Percentiles rank a stretch among this genome's conserved stretches.
Evolutionary conservation across 2,329 filamentous ascomycete genomes (phyloP).

Genomic region (Monilinia polystroma): DNA sequence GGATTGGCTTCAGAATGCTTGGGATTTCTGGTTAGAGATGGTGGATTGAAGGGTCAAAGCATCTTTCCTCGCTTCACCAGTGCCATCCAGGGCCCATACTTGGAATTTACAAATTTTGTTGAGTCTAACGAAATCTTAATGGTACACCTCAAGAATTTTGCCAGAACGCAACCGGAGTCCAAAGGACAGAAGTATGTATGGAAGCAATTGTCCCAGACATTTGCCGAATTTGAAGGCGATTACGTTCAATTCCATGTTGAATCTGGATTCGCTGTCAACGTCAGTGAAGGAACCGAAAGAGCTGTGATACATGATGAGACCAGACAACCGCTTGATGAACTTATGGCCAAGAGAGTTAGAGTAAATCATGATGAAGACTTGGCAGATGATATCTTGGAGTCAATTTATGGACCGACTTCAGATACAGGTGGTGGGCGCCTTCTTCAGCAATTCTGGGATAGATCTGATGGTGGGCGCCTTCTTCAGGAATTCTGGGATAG

Average conservation of each 20-base stretch:
- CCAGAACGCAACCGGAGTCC: background rate
- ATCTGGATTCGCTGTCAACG: background rate
- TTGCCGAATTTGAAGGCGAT: background rate
- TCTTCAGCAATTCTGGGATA: background rate
- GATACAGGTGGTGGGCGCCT: too few species aligned
- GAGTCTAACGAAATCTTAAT: background rate
- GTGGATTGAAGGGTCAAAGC: background rate
- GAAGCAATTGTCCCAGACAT: background rate
- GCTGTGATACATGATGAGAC: background rate
- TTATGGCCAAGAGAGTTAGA: background rate
- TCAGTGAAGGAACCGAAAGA: background rate
- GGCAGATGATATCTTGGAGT: background rate
- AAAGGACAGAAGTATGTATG: background rate
- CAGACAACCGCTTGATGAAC: background rate
- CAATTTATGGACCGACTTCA: background rate
- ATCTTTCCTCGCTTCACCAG: background rate
- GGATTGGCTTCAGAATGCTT: background rate
- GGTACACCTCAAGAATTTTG: background rate
- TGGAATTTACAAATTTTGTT: background rate
- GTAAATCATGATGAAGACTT: background rate
- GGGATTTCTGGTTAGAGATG: slow-evolving; percentile 4
- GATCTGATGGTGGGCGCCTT: too few species aligned
- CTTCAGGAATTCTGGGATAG: background rate
- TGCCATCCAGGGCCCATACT: background rate
- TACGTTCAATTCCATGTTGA: background rate